Evolutionary conservation across 257 asterid species (phyloP).

Genomic region (Solanum chiquidenum): DNA sequence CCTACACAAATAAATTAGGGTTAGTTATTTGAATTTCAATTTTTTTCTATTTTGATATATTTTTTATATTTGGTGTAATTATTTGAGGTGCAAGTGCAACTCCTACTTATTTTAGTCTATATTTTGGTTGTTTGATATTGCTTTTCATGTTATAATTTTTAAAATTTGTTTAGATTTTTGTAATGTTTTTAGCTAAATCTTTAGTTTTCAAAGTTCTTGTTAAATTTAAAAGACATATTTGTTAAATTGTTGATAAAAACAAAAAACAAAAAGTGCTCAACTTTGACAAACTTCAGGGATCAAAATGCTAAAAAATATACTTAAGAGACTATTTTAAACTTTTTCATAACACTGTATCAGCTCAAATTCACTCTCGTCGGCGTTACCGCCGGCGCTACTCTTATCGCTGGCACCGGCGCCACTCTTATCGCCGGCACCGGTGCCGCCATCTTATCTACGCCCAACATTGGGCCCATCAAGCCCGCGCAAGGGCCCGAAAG

Average conservation of each 20-base stretch:
- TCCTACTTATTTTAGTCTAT: not conserved
- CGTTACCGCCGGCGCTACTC: constrained; percentile 12
- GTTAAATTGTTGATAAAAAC: not conserved
- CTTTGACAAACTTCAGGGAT: not conserved
- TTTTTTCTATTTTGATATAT: not conserved
- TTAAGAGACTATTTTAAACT: not conserved
- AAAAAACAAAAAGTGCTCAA: not conserved
- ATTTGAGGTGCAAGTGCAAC: not conserved
- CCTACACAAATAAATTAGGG: not conserved
- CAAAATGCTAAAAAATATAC: not conserved
- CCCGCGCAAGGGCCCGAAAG: constrained; percentile 23
- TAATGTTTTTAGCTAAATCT: too few relatives aligned
- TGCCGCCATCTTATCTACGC: constrained; percentile 17
- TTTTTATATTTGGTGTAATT: not conserved
- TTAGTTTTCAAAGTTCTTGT: not conserved
- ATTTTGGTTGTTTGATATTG: not conserved
- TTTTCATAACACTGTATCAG: not conserved
- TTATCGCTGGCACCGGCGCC: not conserved
- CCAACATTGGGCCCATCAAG: constrained; percentile 28
- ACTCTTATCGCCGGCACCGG: not conserved
- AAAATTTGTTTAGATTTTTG: not conserved
- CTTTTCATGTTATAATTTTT: not conserved
- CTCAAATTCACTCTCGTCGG: constrained; percentile 13
- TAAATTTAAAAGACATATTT: not conserved
- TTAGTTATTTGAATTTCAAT: not conserved